phyloP scores from a whole-genome alignment of 2,329 filamentous ascomycete species.

The Hymenoscyphus scutula region DNA sequence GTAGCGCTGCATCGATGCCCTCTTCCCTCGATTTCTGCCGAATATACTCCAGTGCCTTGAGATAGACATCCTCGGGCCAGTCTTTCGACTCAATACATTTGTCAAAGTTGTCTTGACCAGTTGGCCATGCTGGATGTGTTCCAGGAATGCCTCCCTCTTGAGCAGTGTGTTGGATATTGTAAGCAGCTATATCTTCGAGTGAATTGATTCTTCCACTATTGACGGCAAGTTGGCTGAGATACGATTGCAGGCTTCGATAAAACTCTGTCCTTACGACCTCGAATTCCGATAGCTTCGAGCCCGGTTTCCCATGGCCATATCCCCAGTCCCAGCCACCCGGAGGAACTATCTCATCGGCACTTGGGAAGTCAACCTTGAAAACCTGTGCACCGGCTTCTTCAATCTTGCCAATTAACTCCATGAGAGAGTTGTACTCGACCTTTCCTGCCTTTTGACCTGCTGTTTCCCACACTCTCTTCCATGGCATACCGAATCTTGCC shows the following conservation, averaged over 20 bases:
- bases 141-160: conserved; percentile 64
- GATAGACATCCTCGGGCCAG: conserved; percentile 62
- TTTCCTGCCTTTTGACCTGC: not conserved
- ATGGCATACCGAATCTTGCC: conserved; percentile 60
- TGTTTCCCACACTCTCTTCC: conserved; percentile 66
- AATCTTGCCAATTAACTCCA: conserved; percentile 50
- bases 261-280: conserved; percentile 71
- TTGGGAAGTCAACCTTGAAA: conserved; percentile 49
- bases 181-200: conserved; percentile 64
- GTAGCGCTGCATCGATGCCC: conserved; percentile 68
- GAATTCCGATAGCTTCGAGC: conserved; percentile 71
- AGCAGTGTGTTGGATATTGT: conserved; percentile 61
- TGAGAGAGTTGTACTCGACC: not conserved
- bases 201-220: conserved; percentile 55
- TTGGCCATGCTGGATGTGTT: conserved; percentile 61
- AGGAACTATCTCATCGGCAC: conserved; percentile 54
- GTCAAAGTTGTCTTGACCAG: conserved; percentile 70
- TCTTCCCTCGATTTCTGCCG: conserved; percentile 57
- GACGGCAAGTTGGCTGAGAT: no score
- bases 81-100: conserved; percentile 61
- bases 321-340: conserved; percentile 74
- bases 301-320: conserved; percentile 60
- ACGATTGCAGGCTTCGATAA: conserved; percentile 50
- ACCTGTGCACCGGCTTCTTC: conserved; percentile 62
- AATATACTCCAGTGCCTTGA: conserved; percentile 61